A percentile compares a stretch with the other conserved stretches of the same genome.
These are phyloP conservation scores for Ambrosiella cleistominuta DNA, from an alignment of 2,329 filamentous ascomycete species.

Conservation along the genomic window DNA sequence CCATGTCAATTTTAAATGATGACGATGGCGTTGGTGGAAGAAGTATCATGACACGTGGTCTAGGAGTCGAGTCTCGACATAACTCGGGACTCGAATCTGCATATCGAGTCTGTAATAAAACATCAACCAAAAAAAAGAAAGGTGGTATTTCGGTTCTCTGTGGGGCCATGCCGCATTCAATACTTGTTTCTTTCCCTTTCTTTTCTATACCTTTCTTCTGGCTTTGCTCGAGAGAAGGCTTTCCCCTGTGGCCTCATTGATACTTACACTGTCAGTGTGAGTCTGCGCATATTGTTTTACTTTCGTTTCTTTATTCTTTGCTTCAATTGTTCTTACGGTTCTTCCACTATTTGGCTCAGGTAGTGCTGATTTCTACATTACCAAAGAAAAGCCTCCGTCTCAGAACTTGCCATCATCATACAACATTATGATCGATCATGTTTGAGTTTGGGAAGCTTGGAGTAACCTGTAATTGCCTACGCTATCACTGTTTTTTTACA, in stretches of 20 bases:
- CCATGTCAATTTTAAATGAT: neutral
- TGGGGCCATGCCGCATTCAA: no score
- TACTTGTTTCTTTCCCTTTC: neutral
- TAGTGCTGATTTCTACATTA: slow-evolving; percentile 13
- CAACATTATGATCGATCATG: slow-evolving; percentile 49
- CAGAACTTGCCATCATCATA: slow-evolving; percentile 32
- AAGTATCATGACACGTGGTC: slow-evolving; percentile 8
- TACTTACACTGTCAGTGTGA: neutral
- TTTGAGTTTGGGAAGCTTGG: slow-evolving; percentile 32
- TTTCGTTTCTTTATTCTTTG: slow-evolving; percentile 3
- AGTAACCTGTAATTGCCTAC: slow-evolving; percentile 43
- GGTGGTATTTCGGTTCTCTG: neutral
- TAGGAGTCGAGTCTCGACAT: slow-evolving; percentile 5
- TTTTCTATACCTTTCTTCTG: neutral
- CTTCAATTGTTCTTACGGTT: neutral
- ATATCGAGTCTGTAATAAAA: slow-evolving; percentile 10
- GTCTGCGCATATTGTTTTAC: neutral
- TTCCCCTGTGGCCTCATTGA: neutral
- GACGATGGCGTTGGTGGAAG: slow-evolving; percentile 7
- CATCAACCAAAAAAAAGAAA: neutral
- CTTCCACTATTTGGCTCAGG: slow-evolving; percentile 13
- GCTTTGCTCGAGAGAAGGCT: neutral
- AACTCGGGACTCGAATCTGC: slow-evolving; percentile 10
- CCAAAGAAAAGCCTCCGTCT: slow-evolving; percentile 13
- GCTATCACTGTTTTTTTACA: slow-evolving; percentile 72